A percentile compares a stretch with the other conserved stretches of the same genome.
Conservation (phyloP, 202 grass and related monocot species). For the Setaria viridis region DNA sequence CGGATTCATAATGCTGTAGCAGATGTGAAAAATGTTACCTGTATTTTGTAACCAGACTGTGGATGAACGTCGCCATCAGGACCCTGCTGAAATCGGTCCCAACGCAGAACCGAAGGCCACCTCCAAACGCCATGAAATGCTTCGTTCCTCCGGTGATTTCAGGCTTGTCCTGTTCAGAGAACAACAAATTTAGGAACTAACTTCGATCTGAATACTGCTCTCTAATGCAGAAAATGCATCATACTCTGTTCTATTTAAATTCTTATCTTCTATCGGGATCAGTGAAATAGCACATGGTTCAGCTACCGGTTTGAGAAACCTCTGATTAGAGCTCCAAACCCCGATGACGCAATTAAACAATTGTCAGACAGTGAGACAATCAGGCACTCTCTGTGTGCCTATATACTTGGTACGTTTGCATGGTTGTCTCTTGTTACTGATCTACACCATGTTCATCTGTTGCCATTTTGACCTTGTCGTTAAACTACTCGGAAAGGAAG, state of each 20-base stretch:
- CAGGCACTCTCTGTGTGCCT: neutral
- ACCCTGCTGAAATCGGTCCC: constrained; percentile 77
- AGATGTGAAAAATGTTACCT: constrained; percentile 52
- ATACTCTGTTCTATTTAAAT: neutral
- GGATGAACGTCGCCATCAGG: constrained; percentile 85
- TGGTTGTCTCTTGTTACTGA: neutral
- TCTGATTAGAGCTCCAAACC: neutral
- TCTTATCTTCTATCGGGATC: constrained; percentile 11
- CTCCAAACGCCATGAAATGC: constrained; percentile 91
- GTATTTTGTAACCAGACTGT: constrained; percentile 80
- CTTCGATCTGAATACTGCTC: constrained; percentile 18
- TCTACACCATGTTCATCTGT: constrained; percentile 33
- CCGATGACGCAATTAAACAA: constrained; percentile 1
- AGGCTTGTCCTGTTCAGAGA: constrained; percentile 60
- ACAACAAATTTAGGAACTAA: constrained; percentile 18
- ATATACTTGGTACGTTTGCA: neutral
- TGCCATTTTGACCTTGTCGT: constrained; percentile 51
- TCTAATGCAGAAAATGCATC: neutral
- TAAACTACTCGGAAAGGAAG: constrained; percentile 54
- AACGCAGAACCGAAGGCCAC: constrained; percentile 79
- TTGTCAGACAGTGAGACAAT: neutral
- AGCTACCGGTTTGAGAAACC: constrained; percentile 11
- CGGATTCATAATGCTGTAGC: neutral
- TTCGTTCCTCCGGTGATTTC: constrained; percentile 81
- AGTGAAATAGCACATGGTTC: constrained; percentile 31